Base-by-base conservation (phyloP, 495 filamentous ascomycete genomes). In the Clavariopsis aquatica region DNA sequence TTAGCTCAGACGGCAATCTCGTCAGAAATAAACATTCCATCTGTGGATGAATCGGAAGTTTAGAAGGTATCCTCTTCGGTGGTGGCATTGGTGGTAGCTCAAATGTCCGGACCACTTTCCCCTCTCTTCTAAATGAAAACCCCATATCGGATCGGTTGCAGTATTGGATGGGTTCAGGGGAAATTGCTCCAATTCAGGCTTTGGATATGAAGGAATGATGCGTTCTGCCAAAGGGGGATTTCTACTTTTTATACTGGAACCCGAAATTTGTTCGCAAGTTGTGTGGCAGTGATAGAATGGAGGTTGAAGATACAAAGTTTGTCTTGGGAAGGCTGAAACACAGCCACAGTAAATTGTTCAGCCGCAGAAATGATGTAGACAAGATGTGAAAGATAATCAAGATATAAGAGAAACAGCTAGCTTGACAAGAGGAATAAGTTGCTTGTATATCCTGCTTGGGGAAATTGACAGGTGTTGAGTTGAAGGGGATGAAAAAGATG, bases 1-100 rank as follows among this genome's bases (percentile, higher is more conserved):
- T 55, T 4, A 63, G 19, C 28, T 63, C 60, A 20, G 51, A 9
- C 24, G 60, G 60, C 26, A 63, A 29, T 19, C 27, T 46, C 19
- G 49, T 55, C 13, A 55, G 28, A n/a, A 63, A 63, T n/a, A 36
- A 10, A 29, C 34, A 55, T 28, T 49, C 24, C 22, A 0, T 34
- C 38, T 63, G 58, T 12, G 52, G 43, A 28, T 52, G 1, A 3
- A 52, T 53, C 28, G 19, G 19, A 1, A 13, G 13, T 1, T 53
- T 6, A 12, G 12, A 19, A 23, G n/a, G 10, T 15, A 15, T 31
- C 20, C 58, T 24, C 43, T 24, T n/a, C 19, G 55, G 55, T 10
- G 41, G 22, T 20, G 55, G 55, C 2, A 20, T 49, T 22, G 57
- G 24, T 26, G 57, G 46, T 6, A 29, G 57, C 23, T 26, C 7